phyloP scores from a whole-genome alignment of 495 filamentous ascomycete genomes.

The Aspergillus funiculosus region DNA sequence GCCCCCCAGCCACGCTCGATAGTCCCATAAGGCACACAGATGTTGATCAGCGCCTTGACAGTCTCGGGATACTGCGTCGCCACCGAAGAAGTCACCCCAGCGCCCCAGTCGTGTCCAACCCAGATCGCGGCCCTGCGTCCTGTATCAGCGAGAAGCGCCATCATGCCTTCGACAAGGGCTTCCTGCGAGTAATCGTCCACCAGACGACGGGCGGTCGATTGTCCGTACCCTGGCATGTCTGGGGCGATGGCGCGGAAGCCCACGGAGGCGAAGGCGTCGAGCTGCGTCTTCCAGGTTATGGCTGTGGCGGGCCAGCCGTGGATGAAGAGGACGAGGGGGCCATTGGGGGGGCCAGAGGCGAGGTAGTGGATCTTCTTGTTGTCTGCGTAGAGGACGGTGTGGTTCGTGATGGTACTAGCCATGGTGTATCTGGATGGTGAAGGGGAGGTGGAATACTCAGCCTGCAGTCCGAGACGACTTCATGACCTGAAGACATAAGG shows the following conservation, averaged over 20 bases:
- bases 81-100: slow-evolving; percentile 4
- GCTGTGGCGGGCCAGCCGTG: slow-evolving; percentile 19
- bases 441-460: no score
- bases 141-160: slow-evolving; percentile 1
- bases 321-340: slow-evolving; percentile 18
- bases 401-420: slow-evolving; percentile 11
- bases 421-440: no score
- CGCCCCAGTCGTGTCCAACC: slow-evolving; percentile 9
- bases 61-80: slow-evolving; percentile 3
- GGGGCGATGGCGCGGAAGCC: slow-evolving; percentile 7
- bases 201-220: slow-evolving; percentile 4
- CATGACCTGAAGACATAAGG: no score
- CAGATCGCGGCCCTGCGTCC: slow-evolving; percentile 4
- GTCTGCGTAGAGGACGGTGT: slow-evolving; percentile 11
- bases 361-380: slow-evolving; percentile 19
- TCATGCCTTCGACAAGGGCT: slow-evolving; percentile 6
- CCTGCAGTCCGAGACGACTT: no score
- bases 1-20: slow-evolving; percentile 6
- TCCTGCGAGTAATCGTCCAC: slow-evolving; percentile 1
- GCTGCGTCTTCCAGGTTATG: slow-evolving; percentile 19
- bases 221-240: slow-evolving; percentile 5
- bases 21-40: background rate
- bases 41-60: slow-evolving; percentile 2
- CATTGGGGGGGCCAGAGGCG: slow-evolving; percentile 13
- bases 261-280: slow-evolving; percentile 13